Percentiles rank a stretch among this genome's conserved stretches.
phyloP scores from a whole-genome alignment of 306 rosid genomes.

The Cajanus cajan region DNA sequence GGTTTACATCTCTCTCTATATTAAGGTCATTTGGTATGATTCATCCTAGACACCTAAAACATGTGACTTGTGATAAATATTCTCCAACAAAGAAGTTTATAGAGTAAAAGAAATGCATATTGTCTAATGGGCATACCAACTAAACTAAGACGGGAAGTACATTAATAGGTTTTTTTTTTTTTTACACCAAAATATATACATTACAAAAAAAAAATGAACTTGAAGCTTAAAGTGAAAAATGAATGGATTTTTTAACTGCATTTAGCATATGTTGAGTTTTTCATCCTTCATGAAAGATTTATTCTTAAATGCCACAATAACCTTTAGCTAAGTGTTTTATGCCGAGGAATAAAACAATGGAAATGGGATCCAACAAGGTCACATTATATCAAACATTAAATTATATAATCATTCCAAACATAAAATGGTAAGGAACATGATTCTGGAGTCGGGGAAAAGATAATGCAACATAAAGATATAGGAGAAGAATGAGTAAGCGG shows the following conservation, averaged over 20 bases:
- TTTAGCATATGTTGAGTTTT: background rate
- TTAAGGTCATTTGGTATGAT: background rate
- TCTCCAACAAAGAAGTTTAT: background rate
- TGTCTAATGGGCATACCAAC: background rate
- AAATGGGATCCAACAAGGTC: background rate
- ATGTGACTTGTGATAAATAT: background rate
- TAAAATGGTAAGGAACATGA: background rate
- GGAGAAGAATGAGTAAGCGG: slow-evolving; percentile 6
- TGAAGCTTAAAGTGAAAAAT: background rate
- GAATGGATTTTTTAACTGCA: background rate
- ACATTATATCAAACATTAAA: background rate
- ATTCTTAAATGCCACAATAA: background rate
- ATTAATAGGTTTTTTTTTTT: no score
- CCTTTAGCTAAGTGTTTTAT: background rate
- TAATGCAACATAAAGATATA: slow-evolving; percentile 9
- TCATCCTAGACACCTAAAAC: background rate
- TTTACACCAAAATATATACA: slow-evolving; percentile 9
- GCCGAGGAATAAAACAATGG: background rate
- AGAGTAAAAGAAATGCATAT: background rate
- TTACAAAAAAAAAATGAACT: background rate
- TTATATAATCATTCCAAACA: slow-evolving; percentile 4
- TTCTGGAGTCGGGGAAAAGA: slow-evolving; percentile 9
- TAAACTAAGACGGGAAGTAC: background rate
- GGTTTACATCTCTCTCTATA: background rate
- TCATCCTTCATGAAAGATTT: slow-evolving; percentile 4